Base-by-base conservation (phyloP, 441 rosid species). In the Bocquillonia castaneifolia region DNA sequence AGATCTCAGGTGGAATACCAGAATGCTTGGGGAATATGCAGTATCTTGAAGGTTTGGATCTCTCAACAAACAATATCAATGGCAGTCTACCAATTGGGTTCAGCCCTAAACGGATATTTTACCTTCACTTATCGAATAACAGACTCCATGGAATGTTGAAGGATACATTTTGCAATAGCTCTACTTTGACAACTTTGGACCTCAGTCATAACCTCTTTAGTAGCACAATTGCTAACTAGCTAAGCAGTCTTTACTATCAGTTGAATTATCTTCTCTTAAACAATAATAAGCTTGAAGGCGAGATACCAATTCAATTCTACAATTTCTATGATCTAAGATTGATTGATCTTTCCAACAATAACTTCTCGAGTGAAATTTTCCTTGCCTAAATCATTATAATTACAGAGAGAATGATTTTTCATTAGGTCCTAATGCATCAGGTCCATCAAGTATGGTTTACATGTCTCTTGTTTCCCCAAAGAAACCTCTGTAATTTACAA, bases 371-470 rank as follows among this genome's bases (percentile, higher is more conserved):
- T n/a, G n/a, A n/a, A 12, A 32, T 64, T 10, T 0, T 17, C 26
- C 57, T 12, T 64, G 57, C 40, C 18, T 64, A 18, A 63, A 18
- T 17, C 48, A 8, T 6, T 13, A 18, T 17, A 29, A 8, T 6
- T 13, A 13, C 9, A 34, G 42, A 15, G 25, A 17, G 1, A 1
- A 3, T 1, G 22, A 18, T 3, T 12, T 2, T 1, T 1, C 60
- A 18, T 0, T 1, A 39, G 77, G 14, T 77, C 81, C 5, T 22
- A 10, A 15, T 71, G 77, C 74, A 36, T 80, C 48, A 23, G 17
- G 12, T 57, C 54, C 18, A 72, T 68, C 26, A 47, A 36, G 3
- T 64, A 72, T 10, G 9, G 29, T 1, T 71, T 74, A 0, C 10
- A 18, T 0, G 45, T 69, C 5, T 60, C 72, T 14, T 28, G 77